Base-by-base conservation (phyloP, 2,329 filamentous ascomycete species). In the Tolypocladium endophyticum region DNA sequence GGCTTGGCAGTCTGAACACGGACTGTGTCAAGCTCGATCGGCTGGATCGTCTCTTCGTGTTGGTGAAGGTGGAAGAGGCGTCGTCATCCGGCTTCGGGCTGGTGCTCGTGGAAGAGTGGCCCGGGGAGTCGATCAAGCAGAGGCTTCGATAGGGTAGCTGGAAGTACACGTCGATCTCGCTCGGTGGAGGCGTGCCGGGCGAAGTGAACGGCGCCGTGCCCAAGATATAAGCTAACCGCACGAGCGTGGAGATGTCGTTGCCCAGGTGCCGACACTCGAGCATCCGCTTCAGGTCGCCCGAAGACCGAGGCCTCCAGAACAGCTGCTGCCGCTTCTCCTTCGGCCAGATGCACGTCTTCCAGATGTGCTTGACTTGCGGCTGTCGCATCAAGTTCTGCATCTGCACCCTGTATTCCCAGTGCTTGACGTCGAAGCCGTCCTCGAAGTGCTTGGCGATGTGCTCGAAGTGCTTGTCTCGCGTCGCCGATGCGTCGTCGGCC, bases 401-500 rank as follows among this genome's bases (percentile, higher is more conserved):
- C 62, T 77, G 74, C 14, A 73, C 69, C 56, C 71, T 72, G 65
- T 77, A 78, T 58, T 77, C 74, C 76, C 76, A 78, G 53, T 74
- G 71, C 59, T 71, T 70, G 20, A 76, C 74, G 28, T 76, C 72
- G 50, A 70, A 74, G 43, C 74, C 74, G 50, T 76, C 74, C 61
- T 77, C 75, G 30, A 78, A 78, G 61, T 78, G 76, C 65, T 77
- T 77, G 45, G 76, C 76, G 58, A 78, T 75, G 62, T 78, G 76
- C 62, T 77, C 76, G 63, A 78, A 77, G 67, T 76, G 77, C 64
- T 74, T 77, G 61, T 78, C 75, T 20, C 73, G 73, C 28, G 71
- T 70, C 28, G 68, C 61, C 4, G 69, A 64, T 2, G 75, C 73
- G 38, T 76, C 75, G 16, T 73, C 71, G 20, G 66, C 71, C 56